Evolutionary conservation across 163 green algal genomes (phyloP), one percentile per base, ranked within the genome.

Genomic region (Scenedesmus sp.): DNA sequence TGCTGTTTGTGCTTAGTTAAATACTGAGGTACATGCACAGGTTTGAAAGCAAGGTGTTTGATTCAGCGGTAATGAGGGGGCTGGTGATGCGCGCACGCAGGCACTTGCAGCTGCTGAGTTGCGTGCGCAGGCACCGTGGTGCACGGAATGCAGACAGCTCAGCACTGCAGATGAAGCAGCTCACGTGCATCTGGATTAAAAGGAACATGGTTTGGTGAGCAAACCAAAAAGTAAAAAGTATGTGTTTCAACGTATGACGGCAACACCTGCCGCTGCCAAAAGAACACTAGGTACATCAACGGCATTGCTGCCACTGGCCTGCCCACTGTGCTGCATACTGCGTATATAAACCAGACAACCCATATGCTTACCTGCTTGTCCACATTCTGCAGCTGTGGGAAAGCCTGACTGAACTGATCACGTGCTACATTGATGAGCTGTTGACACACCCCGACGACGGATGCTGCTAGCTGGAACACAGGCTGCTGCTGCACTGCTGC

Each of bases 301-400:
- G 46, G 10, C 46, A 10, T 10, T 53, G 46, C 46, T 10, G 46
- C 51, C 9, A 61, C 51, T 26, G 51, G 12, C 51, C 51, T 61
- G 51, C 51, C 51, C 51, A 12, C 49, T 44, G 35, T 22, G 15
- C 35, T 24, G 35, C 9, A 7, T 76, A 51, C 51, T 49, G 81
- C 81, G 5, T 16, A n/a, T 30, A 9, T 40, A 30, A 33, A 42
- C 2, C 26, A 51, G 51, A 30, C 56, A 42, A 24, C 40, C 24
- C 2, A 16, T 10, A 0, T 61, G 15, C 20, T 26, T 42, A 92
- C 92, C 89, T 93, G 83, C 80, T 83, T 88, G 56, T 93, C 90
- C 22, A 93, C 81, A 42, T 88, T 68, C 46, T 90, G 88, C 70
- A 92, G 51, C 61, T 93, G 85, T n/a, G 92, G 92, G 49, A 94